A percentile compares a stretch with the other conserved stretches of the same genome.
Conservation (phyloP, 176 grass and related monocot genomes). For the Zea luxurians region DNA sequence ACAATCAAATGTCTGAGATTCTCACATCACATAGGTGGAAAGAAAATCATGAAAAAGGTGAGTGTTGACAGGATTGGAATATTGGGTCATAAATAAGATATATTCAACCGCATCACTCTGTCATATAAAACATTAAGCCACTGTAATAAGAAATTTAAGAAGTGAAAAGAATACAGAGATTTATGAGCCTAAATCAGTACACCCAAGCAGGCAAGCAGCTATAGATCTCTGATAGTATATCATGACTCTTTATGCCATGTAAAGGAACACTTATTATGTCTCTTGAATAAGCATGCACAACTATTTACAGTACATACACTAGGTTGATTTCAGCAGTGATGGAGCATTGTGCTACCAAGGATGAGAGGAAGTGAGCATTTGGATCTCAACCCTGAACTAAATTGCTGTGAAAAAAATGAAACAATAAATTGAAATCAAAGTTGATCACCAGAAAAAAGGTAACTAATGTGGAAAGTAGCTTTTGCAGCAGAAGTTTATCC, state of each 20-base stretch:
- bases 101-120: background rate
- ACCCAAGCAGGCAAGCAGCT: slow-evolving; percentile 18
- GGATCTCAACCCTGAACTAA: slow-evolving; percentile 2
- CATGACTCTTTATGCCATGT: background rate
- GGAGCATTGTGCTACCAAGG: background rate
- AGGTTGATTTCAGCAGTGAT: background rate
- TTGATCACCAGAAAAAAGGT: slow-evolving; percentile 9
- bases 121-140: slow-evolving; percentile 28
- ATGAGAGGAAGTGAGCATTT: slow-evolving; percentile 2
- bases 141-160: background rate
- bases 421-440: background rate
- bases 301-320: background rate
- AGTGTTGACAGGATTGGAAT: background rate
- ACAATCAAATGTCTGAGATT: slow-evolving; percentile 29
- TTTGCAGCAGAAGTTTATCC: slow-evolving; percentile 25
- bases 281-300: background rate
- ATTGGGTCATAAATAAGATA: slow-evolving; percentile 19
- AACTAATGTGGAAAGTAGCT: slow-evolving; percentile 25
- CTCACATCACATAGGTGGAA: slow-evolving; percentile 4
- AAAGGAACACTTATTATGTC: background rate
- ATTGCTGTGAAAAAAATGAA: slow-evolving; percentile 13
- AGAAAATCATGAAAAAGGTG: slow-evolving; percentile 17
- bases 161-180: background rate
- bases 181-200: slow-evolving; percentile 19
- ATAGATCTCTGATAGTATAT: slow-evolving; percentile 5